Percentiles rank a stretch among this genome's conserved stretches.
These are phyloP conservation scores for Reutealis trisperma DNA, from an alignment of 345 rosid species.

Conservation along the genomic window DNA sequence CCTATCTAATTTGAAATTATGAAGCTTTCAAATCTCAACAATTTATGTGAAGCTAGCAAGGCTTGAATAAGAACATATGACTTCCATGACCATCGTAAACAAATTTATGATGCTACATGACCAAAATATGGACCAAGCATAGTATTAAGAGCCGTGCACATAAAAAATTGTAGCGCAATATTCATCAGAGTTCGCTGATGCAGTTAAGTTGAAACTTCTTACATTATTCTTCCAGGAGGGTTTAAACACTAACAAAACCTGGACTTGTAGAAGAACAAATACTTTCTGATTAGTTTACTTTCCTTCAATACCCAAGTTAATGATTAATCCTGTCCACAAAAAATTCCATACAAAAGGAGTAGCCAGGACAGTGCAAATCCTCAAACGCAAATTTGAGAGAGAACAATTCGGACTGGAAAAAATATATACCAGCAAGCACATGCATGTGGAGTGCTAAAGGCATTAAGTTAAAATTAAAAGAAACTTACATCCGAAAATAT, in stretches of 20 bases:
- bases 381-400: neutral
- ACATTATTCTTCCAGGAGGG: neutral
- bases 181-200: neutral
- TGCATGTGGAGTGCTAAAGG: neutral
- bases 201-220: neutral
- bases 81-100: neutral
- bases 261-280: too few species aligned
- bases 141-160: neutral
- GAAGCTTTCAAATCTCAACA: neutral
- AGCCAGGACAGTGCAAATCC: neutral
- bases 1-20: neutral
- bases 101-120: neutral
- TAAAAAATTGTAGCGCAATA: neutral
- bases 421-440: neutral
- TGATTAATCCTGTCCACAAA: too few species aligned
- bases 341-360: neutral
- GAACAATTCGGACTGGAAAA: neutral
- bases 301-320: too few species aligned
- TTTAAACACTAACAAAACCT: neutral
- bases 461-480: constrained; percentile 5
- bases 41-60: neutral
- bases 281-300: too few species aligned
- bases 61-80: neutral
- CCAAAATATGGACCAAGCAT: neutral
- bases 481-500: constrained; percentile 85